Conservation (phyloP, 2,329 filamentous ascomycete species). For the Pleomassaria siparia region DNA sequence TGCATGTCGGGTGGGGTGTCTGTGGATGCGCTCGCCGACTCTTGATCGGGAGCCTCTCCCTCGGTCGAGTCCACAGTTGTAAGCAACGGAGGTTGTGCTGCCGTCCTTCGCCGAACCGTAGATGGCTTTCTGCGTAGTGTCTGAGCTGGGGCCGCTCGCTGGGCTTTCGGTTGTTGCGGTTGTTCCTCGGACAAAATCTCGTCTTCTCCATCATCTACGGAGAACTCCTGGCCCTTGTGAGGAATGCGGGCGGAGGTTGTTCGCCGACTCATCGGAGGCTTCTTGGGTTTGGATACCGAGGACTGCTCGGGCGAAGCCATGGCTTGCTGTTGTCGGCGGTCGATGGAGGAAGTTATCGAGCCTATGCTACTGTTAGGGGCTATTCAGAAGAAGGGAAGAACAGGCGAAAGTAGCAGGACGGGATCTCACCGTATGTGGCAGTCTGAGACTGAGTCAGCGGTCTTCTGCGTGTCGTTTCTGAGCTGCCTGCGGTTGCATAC, state of each 20-base stretch:
- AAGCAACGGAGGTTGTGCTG: constrained; percentile 49
- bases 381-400: neutral
- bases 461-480: constrained; percentile 35
- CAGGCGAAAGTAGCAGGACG: neutral
- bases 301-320: constrained; percentile 21
- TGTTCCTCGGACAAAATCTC: constrained; percentile 62
- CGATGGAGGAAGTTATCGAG: constrained; percentile 38
- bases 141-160: constrained; percentile 27
- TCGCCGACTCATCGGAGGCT: constrained; percentile 72
- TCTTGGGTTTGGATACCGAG: constrained; percentile 54
- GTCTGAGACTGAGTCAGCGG: constrained; percentile 26
- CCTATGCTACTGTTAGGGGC: constrained; percentile 18
- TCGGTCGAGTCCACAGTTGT: constrained; percentile 53
- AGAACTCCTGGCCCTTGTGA: constrained; percentile 83
- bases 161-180: constrained; percentile 25
- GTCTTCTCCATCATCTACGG: constrained; percentile 80
- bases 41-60: constrained; percentile 45
- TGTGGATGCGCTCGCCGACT: constrained; percentile 23
- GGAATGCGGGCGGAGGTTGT: constrained; percentile 74
- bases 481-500: constrained; percentile 15
- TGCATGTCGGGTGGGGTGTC: constrained; percentile 22
- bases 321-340: constrained; percentile 28
- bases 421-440: constrained; percentile 37
- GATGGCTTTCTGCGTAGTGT: constrained; percentile 53
- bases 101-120: constrained; percentile 53